A percentile compares a stretch with the other conserved stretches of the same genome.
phyloP scores from a whole-genome alignment of 2,329 filamentous ascomycete genomes.

The Knufia fluminis region DNA sequence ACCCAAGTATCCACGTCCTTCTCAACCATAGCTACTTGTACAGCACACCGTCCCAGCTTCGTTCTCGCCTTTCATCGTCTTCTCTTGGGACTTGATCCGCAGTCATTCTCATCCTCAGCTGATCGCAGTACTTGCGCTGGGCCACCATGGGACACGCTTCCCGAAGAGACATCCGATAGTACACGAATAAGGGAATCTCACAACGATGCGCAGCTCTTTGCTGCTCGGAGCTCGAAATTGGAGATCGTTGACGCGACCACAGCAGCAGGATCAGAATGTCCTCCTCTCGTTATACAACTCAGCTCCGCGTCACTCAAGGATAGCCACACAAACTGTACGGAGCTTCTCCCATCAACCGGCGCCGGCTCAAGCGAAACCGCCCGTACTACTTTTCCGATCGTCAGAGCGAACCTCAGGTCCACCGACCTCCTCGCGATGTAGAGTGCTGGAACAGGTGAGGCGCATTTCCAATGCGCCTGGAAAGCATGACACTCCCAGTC shows the following conservation, averaged over 20 bases:
- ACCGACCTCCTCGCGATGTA: neutral
- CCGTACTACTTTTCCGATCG: neutral
- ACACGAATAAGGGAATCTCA: neutral
- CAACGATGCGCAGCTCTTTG: slow-evolving; percentile 34
- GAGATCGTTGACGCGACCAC: slow-evolving; percentile 16
- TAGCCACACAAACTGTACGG: slow-evolving; percentile 11
- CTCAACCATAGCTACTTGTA: too few relatives aligned
- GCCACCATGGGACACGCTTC: neutral
- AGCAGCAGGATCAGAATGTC: slow-evolving; percentile 21
- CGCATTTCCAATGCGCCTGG: slow-evolving; percentile 14
- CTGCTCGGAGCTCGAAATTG: slow-evolving; percentile 25
- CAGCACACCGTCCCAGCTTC: too few relatives aligned
- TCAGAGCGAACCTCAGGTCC: neutral
- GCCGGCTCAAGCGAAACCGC: neutral
- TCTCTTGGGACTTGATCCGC: neutral
- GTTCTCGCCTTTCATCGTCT: neutral
- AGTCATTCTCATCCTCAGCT: neutral
- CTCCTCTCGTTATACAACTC: slow-evolving; percentile 22
- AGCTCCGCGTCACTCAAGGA: slow-evolving; percentile 21
- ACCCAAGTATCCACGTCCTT: neutral
- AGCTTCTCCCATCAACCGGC: neutral
- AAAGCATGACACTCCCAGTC: slow-evolving; percentile 16
- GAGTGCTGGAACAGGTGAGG: slow-evolving; percentile 12
- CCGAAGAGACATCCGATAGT: neutral
- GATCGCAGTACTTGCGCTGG: neutral